These are phyloP conservation scores for Corinectria fuckeliana DNA, from an alignment of 2,329 filamentous ascomycete genomes.

Conservation along the genomic window DNA sequence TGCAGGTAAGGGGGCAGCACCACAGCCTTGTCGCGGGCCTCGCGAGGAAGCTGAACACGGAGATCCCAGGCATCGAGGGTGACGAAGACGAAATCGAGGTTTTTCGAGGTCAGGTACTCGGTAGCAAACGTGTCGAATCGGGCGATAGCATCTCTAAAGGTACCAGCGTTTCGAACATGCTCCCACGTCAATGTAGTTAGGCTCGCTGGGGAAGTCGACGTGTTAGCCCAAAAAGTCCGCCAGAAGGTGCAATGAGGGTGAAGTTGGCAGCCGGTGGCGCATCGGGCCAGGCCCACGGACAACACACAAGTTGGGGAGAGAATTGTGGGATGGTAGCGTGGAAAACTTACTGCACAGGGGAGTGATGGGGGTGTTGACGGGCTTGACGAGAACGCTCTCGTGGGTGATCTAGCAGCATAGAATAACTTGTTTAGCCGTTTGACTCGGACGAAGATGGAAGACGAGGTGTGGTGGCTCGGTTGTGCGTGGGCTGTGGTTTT, in stretches of 20 bases:
- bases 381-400: slow-evolving; percentile 96
- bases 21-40: slow-evolving; percentile 97
- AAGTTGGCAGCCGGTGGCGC: slow-evolving; percentile 17
- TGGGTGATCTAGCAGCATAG: slow-evolving; percentile 75
- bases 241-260: slow-evolving; percentile 4
- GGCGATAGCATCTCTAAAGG: slow-evolving; percentile 95
- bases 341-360: slow-evolving; percentile 91
- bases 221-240: slow-evolving; percentile 26
- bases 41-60: slow-evolving; percentile 93
- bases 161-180: slow-evolving; percentile 95
- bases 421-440: slow-evolving; percentile 20
- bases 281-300: slow-evolving; percentile 27
- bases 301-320: slow-evolving; percentile 25
- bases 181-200: slow-evolving; percentile 98
- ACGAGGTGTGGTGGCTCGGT: slow-evolving; percentile 11
- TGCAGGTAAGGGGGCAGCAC: slow-evolving; percentile 96
- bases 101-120: slow-evolving; percentile 88
- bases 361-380: slow-evolving; percentile 97
- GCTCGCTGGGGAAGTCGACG: slow-evolving; percentile 68
- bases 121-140: slow-evolving; percentile 93
- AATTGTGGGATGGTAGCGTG: slow-evolving; percentile 27
- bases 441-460: background rate
- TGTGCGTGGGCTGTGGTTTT: background rate
- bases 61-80: slow-evolving; percentile 99
- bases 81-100: slow-evolving; percentile 97